Percentiles rank a stretch among this genome's conserved stretches.
phyloP scores from a whole-genome alignment of 805 yeast genomes.

The Saccharomycopsis microspora region DNA sequence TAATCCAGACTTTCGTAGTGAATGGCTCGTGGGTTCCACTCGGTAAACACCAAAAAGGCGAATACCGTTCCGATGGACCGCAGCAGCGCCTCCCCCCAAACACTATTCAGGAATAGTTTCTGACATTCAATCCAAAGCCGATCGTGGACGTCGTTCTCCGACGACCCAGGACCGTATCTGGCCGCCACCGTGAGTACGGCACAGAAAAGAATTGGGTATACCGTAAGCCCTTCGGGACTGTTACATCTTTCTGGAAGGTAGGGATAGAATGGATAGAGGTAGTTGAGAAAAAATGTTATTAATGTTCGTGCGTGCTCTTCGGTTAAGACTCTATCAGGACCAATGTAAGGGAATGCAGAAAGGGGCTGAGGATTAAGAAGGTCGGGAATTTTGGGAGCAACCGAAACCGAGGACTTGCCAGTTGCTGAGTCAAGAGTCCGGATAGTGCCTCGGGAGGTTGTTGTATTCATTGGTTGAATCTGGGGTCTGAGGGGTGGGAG shows the following conservation, averaged over 20 bases:
- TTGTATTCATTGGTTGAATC: not conserved
- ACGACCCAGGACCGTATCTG: slow-evolving; percentile 47
- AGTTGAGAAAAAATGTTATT: slow-evolving; percentile 52
- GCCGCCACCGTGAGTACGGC: slow-evolving; percentile 74
- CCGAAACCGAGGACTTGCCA: slow-evolving; percentile 19
- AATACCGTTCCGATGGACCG: slow-evolving; percentile 78
- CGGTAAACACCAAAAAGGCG: slow-evolving; percentile 77
- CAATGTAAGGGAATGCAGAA: slow-evolving; percentile 55
- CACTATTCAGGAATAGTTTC: slow-evolving; percentile 67
- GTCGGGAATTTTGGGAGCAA: slow-evolving; percentile 35
- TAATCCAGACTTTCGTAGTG: slow-evolving; percentile 75
- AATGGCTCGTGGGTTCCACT: slow-evolving; percentile 93
- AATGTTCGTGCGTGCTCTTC: slow-evolving; percentile 49
- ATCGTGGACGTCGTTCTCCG: slow-evolving; percentile 48
- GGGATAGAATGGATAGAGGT: slow-evolving; percentile 88
- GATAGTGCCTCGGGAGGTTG: no score
- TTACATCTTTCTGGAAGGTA: slow-evolving; percentile 69
- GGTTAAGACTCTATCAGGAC: slow-evolving; percentile 42
- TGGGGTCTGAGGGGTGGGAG: not conserved
- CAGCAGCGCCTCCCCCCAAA: slow-evolving; percentile 90
- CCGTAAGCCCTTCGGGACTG: slow-evolving; percentile 51
- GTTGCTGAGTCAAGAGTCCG: no score
- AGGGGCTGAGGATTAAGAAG: slow-evolving; percentile 19
- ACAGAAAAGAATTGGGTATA: slow-evolving; percentile 72
- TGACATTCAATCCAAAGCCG: slow-evolving; percentile 80